Base-by-base conservation (phyloP, 1,284 basidiomycete genomes). In the Pyrrhoderma noxium region DNA sequence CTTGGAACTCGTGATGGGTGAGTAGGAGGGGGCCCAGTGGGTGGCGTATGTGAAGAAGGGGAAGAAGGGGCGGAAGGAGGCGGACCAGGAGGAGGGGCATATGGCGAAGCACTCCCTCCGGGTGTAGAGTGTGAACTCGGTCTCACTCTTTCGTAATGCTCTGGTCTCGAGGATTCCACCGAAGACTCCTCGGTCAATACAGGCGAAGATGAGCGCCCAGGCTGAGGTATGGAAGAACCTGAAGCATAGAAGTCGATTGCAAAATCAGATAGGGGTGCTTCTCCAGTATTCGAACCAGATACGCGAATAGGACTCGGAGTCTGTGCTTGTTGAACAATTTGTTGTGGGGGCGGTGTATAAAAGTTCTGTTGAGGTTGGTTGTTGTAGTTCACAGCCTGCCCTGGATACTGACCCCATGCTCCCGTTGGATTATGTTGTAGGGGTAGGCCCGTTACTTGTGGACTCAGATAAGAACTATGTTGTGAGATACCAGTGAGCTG, bases 161-260 rank as follows among this genome's bases (percentile, higher is more conserved):
- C 51, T 14, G 51, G 46, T 23, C 23, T 39, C 8, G 39, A 18
- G 2, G 18, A 14, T 2, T 42, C 54, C 3, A 34, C 37, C 11
- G 51, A 53, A 1, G 54, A 49, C 11, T 4, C 21, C 23, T 55
- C 34, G 4, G 53, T 51, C 2, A n/a, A 41, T 38, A 39, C 35
- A 1, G 52, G 49, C 34, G 55, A 56, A n/a, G 43, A 37, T 13
- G 11, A 25, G 7, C 51, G 40, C 2, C 16, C 46, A 40, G 3
- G 9, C 22, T 16, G 27, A 11, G 23, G 2, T 18, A 21, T 31
- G 3, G 19, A 27, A 37, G 49, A 42, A 11, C 38, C 22, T 2
- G 72, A 70, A 0, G 72, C 64, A 52, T 82, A 79, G 57, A 80
- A 80, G 39, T 80, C 78, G 18, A 71, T 63, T 13, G 75, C 73